Percentiles rank a stretch among this genome's conserved stretches.
phyloP scores from a whole-genome alignment of 2,329 filamentous ascomycete species.

The Colletotrichum sp. region DNA sequence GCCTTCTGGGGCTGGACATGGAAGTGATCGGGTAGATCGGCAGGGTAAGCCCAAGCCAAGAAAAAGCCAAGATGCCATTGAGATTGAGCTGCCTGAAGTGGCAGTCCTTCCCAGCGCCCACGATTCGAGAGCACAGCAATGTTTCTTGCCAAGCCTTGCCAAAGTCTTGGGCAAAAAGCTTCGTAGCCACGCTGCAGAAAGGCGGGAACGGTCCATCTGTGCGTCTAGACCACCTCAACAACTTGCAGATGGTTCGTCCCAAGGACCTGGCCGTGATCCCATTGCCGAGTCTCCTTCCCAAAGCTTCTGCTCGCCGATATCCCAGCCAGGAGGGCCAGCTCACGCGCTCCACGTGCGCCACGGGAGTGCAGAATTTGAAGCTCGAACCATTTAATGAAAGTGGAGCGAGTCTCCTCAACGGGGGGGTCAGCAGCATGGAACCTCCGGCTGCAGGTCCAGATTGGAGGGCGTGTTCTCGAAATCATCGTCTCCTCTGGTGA shows the following conservation, averaged over 20 bases:
- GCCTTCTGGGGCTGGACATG: not conserved
- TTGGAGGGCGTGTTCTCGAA: not conserved
- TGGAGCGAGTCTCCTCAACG: not conserved
- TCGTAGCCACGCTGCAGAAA: not conserved
- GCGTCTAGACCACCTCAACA: not conserved
- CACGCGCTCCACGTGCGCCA: not conserved
- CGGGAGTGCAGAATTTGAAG: constrained; percentile 1
- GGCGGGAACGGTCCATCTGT: not conserved
- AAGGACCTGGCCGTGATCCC: not conserved
- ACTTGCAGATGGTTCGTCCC: not conserved
- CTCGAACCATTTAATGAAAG: not conserved
- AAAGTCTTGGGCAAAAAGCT: not conserved
- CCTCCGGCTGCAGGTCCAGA: not conserved
- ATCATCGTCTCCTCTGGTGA: constrained; percentile 3
- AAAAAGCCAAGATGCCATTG: constrained; percentile 9
- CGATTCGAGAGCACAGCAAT: not conserved
- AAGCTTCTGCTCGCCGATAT: not conserved
- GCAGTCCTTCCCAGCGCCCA: not conserved
- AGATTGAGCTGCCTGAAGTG: not conserved
- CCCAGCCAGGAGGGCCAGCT: not conserved
- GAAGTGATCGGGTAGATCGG: constrained; percentile 17
- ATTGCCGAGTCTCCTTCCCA: not conserved
- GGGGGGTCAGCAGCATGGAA: not conserved
- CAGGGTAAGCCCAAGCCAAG: constrained; percentile 16
- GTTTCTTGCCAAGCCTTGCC: not conserved